phyloP scores from a whole-genome alignment of 768 basidiomycete genomes.

The Trametes cubensis region DNA sequence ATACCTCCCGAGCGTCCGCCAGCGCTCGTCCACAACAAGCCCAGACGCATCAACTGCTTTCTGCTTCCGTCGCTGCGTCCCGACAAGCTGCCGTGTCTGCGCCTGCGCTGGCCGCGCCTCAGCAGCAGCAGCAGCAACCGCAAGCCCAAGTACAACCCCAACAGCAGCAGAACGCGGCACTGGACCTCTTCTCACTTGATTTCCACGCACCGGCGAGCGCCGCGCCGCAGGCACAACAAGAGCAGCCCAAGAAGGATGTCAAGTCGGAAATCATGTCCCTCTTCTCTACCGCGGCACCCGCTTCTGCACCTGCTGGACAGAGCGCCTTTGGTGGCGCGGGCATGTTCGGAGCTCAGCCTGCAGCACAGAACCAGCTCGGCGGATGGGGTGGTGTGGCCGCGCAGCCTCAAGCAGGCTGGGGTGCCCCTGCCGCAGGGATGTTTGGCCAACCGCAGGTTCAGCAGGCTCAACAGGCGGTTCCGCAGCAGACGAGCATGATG shows the following conservation, averaged over 20 bases:
- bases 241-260: slow-evolving; percentile 62
- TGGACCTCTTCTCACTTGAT: slow-evolving; percentile 84
- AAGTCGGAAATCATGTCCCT: slow-evolving; percentile 88
- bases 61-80: slow-evolving; percentile 31
- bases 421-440: slow-evolving; percentile 22
- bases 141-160: slow-evolving; percentile 30
- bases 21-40: slow-evolving; percentile 44
- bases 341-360: slow-evolving; percentile 1
- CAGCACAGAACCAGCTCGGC: slow-evolving; percentile 33
- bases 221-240: slow-evolving; percentile 26
- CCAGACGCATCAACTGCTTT: slow-evolving; percentile 60
- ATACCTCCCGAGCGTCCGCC: slow-evolving; percentile 30
- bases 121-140: slow-evolving; percentile 17
- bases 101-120: slow-evolving; percentile 18
- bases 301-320: slow-evolving; percentile 27
- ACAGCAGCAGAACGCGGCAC: slow-evolving; percentile 38
- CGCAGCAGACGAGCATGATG: slow-evolving; percentile 52
- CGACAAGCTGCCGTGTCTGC: slow-evolving; percentile 5
- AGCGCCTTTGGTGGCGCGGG: slow-evolving; percentile 8
- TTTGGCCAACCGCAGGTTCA: slow-evolving; percentile 25
- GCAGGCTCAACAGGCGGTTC: slow-evolving; percentile 28
- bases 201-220: slow-evolving; percentile 67
- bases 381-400: not conserved
- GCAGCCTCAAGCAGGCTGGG: slow-evolving; percentile 31
- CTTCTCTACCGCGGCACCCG: slow-evolving; percentile 55